Evolutionary conservation across 768 basidiomycete genomes (phyloP).

Genomic region (Tricholoma flavovirens): DNA sequence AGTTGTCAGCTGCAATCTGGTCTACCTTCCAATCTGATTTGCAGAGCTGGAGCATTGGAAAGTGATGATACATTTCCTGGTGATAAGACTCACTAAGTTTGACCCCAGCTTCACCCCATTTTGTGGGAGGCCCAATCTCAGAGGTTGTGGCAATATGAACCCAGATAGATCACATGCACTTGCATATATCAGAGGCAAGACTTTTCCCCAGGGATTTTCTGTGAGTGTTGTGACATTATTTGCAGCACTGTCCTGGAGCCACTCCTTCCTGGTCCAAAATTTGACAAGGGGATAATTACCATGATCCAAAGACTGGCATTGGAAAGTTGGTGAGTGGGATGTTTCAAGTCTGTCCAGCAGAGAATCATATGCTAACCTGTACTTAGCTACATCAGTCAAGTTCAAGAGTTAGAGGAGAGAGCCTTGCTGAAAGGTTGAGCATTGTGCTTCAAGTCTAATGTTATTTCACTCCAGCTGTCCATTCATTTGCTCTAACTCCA

Average conservation of each 20-base stretch:
- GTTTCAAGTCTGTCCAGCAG: neutral
- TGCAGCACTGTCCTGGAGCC: neutral
- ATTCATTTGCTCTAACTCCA: neutral
- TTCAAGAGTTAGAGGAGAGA: neutral
- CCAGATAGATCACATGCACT: neutral
- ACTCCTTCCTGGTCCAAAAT: neutral
- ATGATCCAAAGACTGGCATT: neutral
- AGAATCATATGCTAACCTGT: neutral
- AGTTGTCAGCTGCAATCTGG: neutral
- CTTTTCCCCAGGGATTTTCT: neutral
- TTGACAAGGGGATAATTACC: neutral
- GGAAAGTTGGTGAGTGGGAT: neutral
- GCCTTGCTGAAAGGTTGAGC: neutral
- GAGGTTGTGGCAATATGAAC: neutral
- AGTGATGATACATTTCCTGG: neutral
- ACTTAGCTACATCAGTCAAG: neutral
- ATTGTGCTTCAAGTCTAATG: neutral
- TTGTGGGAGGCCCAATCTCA: neutral
- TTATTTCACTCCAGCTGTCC: neutral
- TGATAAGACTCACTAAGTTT: neutral
- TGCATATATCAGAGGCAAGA: neutral
- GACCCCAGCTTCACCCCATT: neutral
- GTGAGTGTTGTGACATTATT: neutral
- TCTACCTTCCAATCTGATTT: neutral
- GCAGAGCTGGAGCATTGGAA: neutral